Evolutionary conservation across 371 early-diverging fungal genomes (phyloP).

Genomic region (Entomophthora muscae): DNA sequence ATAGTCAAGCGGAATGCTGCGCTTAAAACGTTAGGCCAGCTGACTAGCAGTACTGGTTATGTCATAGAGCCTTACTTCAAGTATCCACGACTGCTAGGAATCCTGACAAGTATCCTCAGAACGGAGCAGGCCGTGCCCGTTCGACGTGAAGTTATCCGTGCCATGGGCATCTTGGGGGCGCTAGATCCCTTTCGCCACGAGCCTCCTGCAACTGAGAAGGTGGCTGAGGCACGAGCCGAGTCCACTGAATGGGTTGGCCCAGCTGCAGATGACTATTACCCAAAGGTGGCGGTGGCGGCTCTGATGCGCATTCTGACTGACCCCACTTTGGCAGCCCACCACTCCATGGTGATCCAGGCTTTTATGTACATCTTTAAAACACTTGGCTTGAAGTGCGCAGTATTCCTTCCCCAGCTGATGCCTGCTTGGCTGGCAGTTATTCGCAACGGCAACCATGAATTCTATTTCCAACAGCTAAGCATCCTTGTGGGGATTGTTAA

Average conservation of each 20-base stretch:
- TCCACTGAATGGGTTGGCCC: conserved; percentile 26
- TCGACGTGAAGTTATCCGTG: conserved; percentile 68
- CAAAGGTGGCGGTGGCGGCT: conserved; percentile 72
- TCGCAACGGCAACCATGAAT: conserved; percentile 65
- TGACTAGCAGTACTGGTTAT: conserved; percentile 71
- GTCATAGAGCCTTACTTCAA: conserved; percentile 83
- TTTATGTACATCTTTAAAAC: conserved; percentile 87
- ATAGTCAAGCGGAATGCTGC: conserved; percentile 76
- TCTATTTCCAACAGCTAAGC: conserved; percentile 75
- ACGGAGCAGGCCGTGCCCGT: conserved; percentile 53
- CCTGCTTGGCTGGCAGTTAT: conserved; percentile 52
- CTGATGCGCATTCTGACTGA: conserved; percentile 80
- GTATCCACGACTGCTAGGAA: conserved; percentile 68
- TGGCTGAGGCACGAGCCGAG: conserved; percentile 19
- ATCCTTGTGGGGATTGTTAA: conserved; percentile 73
- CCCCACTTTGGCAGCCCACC: conserved; percentile 59
- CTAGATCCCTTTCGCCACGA: conserved; percentile 82
- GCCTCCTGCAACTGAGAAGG: conserved; percentile 33
- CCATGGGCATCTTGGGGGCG: conserved; percentile 90
- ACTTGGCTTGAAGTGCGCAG: conserved; percentile 60
- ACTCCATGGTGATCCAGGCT: conserved; percentile 79
- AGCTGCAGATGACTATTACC: conserved; percentile 69
- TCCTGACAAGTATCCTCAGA: conserved; percentile 65
- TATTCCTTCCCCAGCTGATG: conserved; percentile 61
- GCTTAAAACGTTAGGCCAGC: conserved; percentile 63